A percentile compares a stretch with the other conserved stretches of the same genome.
Evolutionary conservation across 2,329 filamentous ascomycete species (phyloP).

Genomic region (Diaporthe nobilis): DNA sequence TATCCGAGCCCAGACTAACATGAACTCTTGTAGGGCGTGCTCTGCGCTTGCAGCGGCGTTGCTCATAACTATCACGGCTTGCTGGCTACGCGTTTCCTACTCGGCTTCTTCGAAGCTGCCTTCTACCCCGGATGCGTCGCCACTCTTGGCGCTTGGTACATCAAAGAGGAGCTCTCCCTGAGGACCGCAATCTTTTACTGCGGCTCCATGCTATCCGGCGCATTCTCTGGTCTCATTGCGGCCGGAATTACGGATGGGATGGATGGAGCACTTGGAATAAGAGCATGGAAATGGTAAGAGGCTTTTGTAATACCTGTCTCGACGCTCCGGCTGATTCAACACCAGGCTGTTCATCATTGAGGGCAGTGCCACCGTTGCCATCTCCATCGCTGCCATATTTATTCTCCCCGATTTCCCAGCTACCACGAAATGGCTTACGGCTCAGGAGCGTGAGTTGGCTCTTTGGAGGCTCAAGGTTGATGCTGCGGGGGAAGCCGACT

Average conservation of each 20-base stretch:
- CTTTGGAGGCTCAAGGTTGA: constrained; percentile 21
- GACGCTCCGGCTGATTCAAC: background rate
- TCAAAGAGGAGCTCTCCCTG: background rate
- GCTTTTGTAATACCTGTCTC: no score
- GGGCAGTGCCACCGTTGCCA: constrained; percentile 47
- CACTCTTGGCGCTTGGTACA: background rate
- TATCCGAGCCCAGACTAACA: background rate
- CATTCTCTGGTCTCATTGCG: constrained; percentile 76
- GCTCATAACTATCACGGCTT: constrained; percentile 58
- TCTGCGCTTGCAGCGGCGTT: constrained; percentile 53
- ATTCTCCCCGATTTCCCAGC: constrained; percentile 20
- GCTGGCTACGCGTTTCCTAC: constrained; percentile 58
- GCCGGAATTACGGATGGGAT: constrained; percentile 74
- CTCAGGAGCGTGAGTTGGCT: constrained; percentile 15
- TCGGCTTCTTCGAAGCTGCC: constrained; percentile 58
- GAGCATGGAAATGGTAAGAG: constrained; percentile 55
- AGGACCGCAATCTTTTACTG: constrained; percentile 47
- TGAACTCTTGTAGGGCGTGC: background rate
- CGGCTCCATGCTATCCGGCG: constrained; percentile 76
- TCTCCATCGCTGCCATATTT: constrained; percentile 47
- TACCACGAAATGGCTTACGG: constrained; percentile 23
- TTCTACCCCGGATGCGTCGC: constrained; percentile 49
- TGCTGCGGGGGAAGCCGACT: constrained; percentile 43
- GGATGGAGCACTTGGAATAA: constrained; percentile 52
- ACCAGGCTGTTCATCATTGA: constrained; percentile 47